Evolutionary conservation across 352 stramenopile species (phyloP).

Genomic region (Phytopythium mirpurense): DNA sequence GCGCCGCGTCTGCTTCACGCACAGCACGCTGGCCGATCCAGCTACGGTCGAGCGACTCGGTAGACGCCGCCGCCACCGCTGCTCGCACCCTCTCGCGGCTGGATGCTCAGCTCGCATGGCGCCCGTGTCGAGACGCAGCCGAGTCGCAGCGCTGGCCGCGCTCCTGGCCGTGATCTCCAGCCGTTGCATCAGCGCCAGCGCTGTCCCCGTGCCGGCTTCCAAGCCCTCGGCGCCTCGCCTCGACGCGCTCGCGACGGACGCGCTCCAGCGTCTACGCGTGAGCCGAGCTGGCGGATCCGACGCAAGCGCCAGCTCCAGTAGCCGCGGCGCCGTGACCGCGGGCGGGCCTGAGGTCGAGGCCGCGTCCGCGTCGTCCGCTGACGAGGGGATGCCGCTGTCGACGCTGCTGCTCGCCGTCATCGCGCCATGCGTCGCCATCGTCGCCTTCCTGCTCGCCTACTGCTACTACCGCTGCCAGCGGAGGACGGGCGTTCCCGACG

Average conservation of each 20-base stretch:
- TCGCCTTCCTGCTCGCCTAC: slow-evolving; percentile 8
- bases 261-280: not conserved
- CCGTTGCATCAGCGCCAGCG: not conserved
- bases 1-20: not conserved
- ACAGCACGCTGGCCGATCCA: too few relatives aligned
- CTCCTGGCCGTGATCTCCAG: not conserved
- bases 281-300: not conserved
- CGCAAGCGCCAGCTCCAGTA: not conserved
- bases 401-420: slow-evolving; percentile 8
- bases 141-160: not conserved
- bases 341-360: not conserved
- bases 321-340: not conserved
- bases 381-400: not conserved
- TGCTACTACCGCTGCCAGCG: slow-evolving; percentile 6
- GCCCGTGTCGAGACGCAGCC: not conserved
- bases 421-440: slow-evolving; percentile 2
- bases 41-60: too few relatives aligned
- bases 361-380: not conserved
- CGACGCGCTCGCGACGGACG: too few relatives aligned
- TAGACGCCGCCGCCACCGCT: too few relatives aligned
- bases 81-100: not conserved
- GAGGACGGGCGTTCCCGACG: not conserved
- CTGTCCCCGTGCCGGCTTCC: not conserved
- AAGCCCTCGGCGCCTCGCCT: not conserved
- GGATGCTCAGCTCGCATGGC: not conserved